Base-by-base conservation (phyloP, 2,329 filamentous ascomycete species). In the Fusarium sp. region DNA sequence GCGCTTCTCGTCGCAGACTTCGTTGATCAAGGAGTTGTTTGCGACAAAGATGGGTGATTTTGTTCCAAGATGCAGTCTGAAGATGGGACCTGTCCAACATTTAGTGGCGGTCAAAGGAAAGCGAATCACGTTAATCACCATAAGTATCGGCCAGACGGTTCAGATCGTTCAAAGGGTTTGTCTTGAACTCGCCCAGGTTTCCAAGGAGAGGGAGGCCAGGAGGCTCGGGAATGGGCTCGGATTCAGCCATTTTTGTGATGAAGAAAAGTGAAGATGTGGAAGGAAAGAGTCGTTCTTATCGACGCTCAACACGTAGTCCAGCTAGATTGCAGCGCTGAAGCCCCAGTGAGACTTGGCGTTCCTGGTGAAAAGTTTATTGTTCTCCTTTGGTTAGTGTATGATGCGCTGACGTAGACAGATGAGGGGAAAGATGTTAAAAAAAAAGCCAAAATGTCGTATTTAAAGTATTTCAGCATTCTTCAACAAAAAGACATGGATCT, bases 1-100 rank as follows among this genome's bases (percentile, higher is more conserved):
- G n/a, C 89, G 82, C 61, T 83, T 86, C 76, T 92, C 89, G 64
- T 92, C 83, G 69, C 87, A 91, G 9, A 86, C 73, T 72, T 92
- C 90, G 57, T 90, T 84, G 33, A 91, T 80, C 0, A 92, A 79
- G 37, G 83, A 84, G 18, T 85, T 82, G 33, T 80, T 86, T 42
- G 81, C 83, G 44, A 86, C 79, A 57, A 90, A 79, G 44, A 89
- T 64, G 8, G 62, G 49, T 6, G 55, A 26, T 13, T 63, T 67
- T 37, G 57, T 8, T 34, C 64, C 69, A 2, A 74, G 45, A 13
- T 58, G 66, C 2, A 74, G 18, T 56, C 71, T 56, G 42, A 71
- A 73, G 45, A 74, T 74, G 52, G 67, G 58, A 7, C 72, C 69
- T 71, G 47, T 40, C 20, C 28, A 26, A 33, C 6, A 26, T 40